Evolutionary conservation across 164 flowering plant species (phyloP).

Genomic region (Santalum album): DNA sequence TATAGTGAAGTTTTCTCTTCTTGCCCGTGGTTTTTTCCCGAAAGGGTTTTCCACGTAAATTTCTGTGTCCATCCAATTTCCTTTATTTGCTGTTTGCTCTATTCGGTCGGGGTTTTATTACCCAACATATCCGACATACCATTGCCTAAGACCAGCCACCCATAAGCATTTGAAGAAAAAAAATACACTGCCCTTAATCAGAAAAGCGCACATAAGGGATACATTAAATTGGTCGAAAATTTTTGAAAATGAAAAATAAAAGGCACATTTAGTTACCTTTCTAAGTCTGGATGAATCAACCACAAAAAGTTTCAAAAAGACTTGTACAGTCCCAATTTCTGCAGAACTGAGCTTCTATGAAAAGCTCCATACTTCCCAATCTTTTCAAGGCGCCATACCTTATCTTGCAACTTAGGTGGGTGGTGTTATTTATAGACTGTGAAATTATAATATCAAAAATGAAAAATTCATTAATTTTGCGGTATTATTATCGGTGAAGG

Average conservation of each 20-base stretch:
- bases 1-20: no score
- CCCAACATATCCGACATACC: constrained; percentile 84
- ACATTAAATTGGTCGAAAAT: background rate
- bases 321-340: constrained; percentile 52
- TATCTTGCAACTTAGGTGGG: constrained; percentile 62
- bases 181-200: no score
- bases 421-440: constrained; percentile 85
- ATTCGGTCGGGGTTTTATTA: no score
- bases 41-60: no score
- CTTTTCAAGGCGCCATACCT: constrained; percentile 82
- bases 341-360: constrained; percentile 36
- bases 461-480: no score
- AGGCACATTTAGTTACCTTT: constrained; percentile 21
- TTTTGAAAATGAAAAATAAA: background rate
- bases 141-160: constrained; percentile 41
- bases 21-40: no score
- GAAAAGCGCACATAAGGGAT: background rate
- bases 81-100: no score
- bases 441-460: no score
- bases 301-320: constrained; percentile 45
- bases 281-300: constrained; percentile 30
- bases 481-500: no score
- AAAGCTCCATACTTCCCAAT: constrained; percentile 77
- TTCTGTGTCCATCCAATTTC: no score
- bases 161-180: background rate